These are phyloP conservation scores for Falciphora oryzae DNA, from an alignment of 2,329 filamentous ascomycete genomes.

Conservation along the genomic window DNA sequence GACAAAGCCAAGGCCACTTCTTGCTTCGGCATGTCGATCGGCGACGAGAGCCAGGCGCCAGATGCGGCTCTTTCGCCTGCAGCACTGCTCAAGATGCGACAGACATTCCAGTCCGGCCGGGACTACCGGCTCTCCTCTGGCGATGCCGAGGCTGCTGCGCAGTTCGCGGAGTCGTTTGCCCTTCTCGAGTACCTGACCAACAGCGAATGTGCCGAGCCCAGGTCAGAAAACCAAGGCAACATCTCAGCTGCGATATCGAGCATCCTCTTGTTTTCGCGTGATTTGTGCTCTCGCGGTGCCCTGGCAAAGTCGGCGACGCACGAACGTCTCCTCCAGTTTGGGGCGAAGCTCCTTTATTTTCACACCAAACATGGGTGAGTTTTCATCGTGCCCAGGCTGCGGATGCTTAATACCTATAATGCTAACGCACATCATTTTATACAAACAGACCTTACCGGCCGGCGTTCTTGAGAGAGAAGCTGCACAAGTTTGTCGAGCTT, in stretches of 20 bases:
- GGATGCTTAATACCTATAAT: not conserved
- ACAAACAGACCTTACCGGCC: conserved; percentile 58
- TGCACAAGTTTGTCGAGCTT: conserved; percentile 52
- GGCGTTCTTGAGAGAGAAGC: conserved; percentile 53
- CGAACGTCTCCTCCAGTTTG: conserved; percentile 65
- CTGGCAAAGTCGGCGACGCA: conserved; percentile 31
- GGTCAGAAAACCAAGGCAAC: conserved; percentile 45
- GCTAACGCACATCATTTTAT: not conserved
- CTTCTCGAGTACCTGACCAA: conserved; percentile 61
- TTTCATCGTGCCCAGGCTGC: not conserved
- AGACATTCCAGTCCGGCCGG: conserved; percentile 46
- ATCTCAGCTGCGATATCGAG: conserved; percentile 43
- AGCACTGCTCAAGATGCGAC: conserved; percentile 45
- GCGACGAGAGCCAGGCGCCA: conserved; percentile 18
- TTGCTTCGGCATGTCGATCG: conserved; percentile 35
- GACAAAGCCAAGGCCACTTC: conserved; percentile 28
- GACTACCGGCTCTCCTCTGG: conserved; percentile 50
- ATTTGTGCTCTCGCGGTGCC: conserved; percentile 32
- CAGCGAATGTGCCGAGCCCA: conserved; percentile 30
- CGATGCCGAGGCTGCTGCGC: conserved; percentile 40
- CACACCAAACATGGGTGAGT: conserved; percentile 55
- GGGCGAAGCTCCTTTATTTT: conserved; percentile 58
- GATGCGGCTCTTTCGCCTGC: conserved; percentile 24
- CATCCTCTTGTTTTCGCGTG: conserved; percentile 35
- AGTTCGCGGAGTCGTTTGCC: conserved; percentile 56